These are phyloP conservation scores for Termitomyces sp. DNA, from an alignment of 768 basidiomycete species.

Conservation along the genomic window DNA sequence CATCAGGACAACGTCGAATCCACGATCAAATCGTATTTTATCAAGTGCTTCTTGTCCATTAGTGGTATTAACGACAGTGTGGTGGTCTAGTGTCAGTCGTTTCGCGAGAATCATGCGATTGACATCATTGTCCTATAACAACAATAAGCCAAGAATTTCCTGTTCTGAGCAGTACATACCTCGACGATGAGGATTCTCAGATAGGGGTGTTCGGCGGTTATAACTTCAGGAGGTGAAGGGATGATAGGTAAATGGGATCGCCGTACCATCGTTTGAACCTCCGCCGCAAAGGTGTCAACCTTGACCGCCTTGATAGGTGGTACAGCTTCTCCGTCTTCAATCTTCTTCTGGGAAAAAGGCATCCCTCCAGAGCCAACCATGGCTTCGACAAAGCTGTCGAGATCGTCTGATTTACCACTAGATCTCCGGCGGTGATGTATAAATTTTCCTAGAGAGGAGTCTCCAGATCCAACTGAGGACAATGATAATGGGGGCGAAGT, in stretches of 20 bases:
- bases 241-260: not conserved
- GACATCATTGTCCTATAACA: conserved; percentile 63
- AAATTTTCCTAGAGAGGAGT: conserved; percentile 17
- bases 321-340: conserved; percentile 24
- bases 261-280: conserved; percentile 11
- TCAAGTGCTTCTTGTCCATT: conserved; percentile 79
- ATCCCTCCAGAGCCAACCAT: conserved; percentile 28
- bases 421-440: conserved; percentile 23
- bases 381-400: conserved; percentile 48
- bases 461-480: conserved; percentile 15
- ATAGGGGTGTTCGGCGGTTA: conserved; percentile 9
- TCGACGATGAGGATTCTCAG: conserved; percentile 64
- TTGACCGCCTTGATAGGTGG: conserved; percentile 33
- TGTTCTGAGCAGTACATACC: conserved; percentile 29
- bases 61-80: conserved; percentile 58
- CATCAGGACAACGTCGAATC: conserved; percentile 78
- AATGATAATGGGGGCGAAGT: conserved; percentile 3
- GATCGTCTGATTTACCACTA: conserved; percentile 28
- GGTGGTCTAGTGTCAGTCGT: conserved; percentile 61
- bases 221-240: not conserved
- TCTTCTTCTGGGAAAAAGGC: not conserved
- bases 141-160: not conserved
- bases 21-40: conserved; percentile 48
- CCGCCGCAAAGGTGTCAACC: conserved; percentile 23
- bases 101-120: conserved; percentile 71